Conservation (phyloP, 2,329 filamentous ascomycete species). For the Arthrobotrys entomopaga region DNA sequence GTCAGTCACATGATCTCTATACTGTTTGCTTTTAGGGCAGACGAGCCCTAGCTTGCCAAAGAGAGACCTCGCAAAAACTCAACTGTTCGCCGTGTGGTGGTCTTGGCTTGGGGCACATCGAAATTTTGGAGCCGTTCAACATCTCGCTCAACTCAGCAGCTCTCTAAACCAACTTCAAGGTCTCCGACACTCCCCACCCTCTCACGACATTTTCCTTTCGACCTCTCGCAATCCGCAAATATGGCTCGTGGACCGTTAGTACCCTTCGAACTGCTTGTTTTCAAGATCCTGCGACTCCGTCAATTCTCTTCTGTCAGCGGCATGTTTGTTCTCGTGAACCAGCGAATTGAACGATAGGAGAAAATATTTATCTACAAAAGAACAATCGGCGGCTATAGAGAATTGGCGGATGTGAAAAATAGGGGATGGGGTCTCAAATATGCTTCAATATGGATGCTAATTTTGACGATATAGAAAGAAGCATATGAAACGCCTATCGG, state of each 20-base stretch:
- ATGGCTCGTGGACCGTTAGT: slow-evolving; percentile 56
- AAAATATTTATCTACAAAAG: slow-evolving; percentile 14
- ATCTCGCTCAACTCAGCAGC: slow-evolving; percentile 42
- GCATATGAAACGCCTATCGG: slow-evolving; percentile 99
- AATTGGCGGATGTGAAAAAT: slow-evolving; percentile 10
- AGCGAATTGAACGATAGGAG: not conserved
- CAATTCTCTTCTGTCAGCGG: slow-evolving; percentile 19
- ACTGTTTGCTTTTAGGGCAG: slow-evolving; percentile 46
- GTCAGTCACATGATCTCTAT: slow-evolving; percentile 16
- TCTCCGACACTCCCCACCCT: slow-evolving; percentile 36
- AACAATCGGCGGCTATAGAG: slow-evolving; percentile 19
- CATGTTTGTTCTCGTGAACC: slow-evolving; percentile 4
- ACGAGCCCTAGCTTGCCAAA: slow-evolving; percentile 34
- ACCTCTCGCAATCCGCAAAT: slow-evolving; percentile 44
- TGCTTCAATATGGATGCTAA: slow-evolving; percentile 39
- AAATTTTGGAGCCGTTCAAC: slow-evolving; percentile 52
- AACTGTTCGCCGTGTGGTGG: slow-evolving; percentile 8
- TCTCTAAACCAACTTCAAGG: slow-evolving; percentile 42
- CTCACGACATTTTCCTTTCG: slow-evolving; percentile 39
- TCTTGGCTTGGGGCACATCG: slow-evolving; percentile 52
- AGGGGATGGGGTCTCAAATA: not conserved
- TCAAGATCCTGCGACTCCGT: slow-evolving; percentile 20
- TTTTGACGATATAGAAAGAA: slow-evolving; percentile 71
- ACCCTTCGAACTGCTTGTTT: slow-evolving; percentile 21
- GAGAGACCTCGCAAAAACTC: slow-evolving; percentile 4